phyloP scores from a whole-genome alignment of 1,139 yeast species.

The Zygosaccharomyces pseudobailii region DNA sequence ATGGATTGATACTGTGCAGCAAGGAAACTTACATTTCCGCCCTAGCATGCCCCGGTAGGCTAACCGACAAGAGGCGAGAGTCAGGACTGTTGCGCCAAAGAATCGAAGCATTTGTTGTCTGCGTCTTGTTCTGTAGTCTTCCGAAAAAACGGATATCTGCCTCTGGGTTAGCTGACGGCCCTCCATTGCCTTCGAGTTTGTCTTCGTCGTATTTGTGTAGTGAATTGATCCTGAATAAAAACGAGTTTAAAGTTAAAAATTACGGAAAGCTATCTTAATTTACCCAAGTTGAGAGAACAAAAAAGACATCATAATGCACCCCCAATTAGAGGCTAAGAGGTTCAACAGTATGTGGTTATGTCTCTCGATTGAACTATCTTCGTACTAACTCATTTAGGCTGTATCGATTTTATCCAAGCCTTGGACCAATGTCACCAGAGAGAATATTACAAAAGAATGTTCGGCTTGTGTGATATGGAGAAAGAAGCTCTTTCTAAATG shows the following conservation, averaged over 20 bases:
- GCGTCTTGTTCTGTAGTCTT: constrained; percentile 47
- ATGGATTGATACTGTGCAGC: not conserved
- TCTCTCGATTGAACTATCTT: not conserved
- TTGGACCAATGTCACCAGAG: constrained; percentile 83
- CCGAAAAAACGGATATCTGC: constrained; percentile 18
- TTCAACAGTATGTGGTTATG: constrained; percentile 34
- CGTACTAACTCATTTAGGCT: constrained; percentile 40
- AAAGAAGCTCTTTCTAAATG: constrained; percentile 77
- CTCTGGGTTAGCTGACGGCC: constrained; percentile 3
- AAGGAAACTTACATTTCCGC: constrained; percentile 51
- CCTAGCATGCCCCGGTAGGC: constrained; percentile 71
- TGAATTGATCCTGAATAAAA: no score
- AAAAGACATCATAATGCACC: constrained; percentile 35
- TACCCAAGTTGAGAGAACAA: not conserved
- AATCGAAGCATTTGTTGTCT: constrained; percentile 69
- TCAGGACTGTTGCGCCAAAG: constrained; percentile 65
- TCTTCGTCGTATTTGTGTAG: not conserved
- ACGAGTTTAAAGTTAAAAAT: not conserved
- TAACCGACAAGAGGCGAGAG: constrained; percentile 66
- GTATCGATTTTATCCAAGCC: constrained; percentile 79
- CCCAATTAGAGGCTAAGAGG: constrained; percentile 41
- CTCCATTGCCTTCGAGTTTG: not conserved
- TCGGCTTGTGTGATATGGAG: constrained; percentile 82
- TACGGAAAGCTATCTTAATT: not conserved
- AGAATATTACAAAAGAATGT: constrained; percentile 64